phyloP scores from a whole-genome alignment of 2,329 filamentous ascomycete species.

The Sporothrix sp. region DNA sequence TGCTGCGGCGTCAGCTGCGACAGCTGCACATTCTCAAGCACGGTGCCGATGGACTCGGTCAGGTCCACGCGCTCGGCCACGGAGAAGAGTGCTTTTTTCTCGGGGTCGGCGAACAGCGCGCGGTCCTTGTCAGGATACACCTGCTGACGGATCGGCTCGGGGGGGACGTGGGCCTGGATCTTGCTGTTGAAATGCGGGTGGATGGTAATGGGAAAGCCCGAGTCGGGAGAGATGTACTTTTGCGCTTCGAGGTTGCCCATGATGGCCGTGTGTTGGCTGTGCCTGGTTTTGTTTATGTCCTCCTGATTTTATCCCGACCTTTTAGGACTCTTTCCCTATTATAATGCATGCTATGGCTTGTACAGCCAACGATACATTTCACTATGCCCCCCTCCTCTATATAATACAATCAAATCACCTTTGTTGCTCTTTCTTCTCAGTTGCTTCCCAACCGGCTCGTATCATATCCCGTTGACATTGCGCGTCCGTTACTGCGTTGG shows the following conservation, averaged over 20 bases:
- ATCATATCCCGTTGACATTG: no score
- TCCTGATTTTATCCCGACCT: no score
- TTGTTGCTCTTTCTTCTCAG: no score
- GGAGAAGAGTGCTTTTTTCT: conserved; percentile 33
- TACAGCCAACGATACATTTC: no score
- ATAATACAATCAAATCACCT: no score
- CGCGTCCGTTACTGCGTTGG: no score
- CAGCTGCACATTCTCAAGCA: conserved; percentile 31
- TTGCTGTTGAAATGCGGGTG: conserved; percentile 39
- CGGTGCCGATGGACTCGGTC: conserved; percentile 35
- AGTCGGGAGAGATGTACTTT: conserved; percentile 40
- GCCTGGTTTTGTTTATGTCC: neutral
- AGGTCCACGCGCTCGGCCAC: conserved; percentile 30
- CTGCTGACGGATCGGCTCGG: conserved; percentile 28
- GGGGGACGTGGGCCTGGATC: conserved; percentile 31
- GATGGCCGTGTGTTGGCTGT: neutral
- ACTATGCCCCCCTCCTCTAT: no score
- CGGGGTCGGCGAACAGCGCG: conserved; percentile 33
- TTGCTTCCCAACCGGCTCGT: no score
- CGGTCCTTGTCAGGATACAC: conserved; percentile 28
- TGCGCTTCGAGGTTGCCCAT: conserved; percentile 32
- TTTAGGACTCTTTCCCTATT: no score
- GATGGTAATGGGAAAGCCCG: conserved; percentile 35
- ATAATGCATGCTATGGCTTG: no score
- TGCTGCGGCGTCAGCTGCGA: conserved; percentile 35